Conservation (phyloP, 1,284 basidiomycete genomes). For the Psilocybe mexicana region DNA sequence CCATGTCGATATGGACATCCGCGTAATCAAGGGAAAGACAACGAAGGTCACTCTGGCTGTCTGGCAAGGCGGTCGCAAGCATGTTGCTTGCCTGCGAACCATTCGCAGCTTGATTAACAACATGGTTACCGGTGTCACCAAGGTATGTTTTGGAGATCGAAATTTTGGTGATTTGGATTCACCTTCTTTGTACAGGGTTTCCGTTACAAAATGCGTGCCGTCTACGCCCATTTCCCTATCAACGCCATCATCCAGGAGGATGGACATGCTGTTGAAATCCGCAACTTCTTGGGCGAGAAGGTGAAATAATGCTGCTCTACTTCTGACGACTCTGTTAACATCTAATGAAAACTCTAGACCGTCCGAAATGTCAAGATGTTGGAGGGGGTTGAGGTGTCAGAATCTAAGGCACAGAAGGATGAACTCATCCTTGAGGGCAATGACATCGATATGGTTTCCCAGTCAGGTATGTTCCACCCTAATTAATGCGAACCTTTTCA, state of each 20-base stretch:
- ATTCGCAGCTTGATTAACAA: slow-evolving; percentile 95
- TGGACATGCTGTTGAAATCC: slow-evolving; percentile 87
- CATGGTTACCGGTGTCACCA: slow-evolving; percentile 97
- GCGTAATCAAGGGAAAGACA: slow-evolving; percentile 72
- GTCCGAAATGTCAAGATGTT: slow-evolving; percentile 94
- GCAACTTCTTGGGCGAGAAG: slow-evolving; percentile 98
- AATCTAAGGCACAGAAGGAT: slow-evolving; percentile 97
- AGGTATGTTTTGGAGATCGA: slow-evolving; percentile 48
- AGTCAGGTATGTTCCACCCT: slow-evolving; percentile 65
- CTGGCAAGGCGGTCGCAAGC: slow-evolving; percentile 98
- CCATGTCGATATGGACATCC: slow-evolving; percentile 97
- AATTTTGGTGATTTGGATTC: background rate
- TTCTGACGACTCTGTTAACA: background rate
- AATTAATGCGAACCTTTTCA: background rate
- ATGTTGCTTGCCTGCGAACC: slow-evolving; percentile 96
- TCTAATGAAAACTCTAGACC: slow-evolving; percentile 47
- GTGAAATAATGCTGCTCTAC: slow-evolving; percentile 37
- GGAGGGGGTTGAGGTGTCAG: slow-evolving; percentile 82
- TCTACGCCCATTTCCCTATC: slow-evolving; percentile 99
- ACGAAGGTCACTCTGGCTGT: slow-evolving; percentile 90
- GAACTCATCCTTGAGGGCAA: slow-evolving; percentile 93
- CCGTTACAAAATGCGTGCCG: slow-evolving; percentile 99
- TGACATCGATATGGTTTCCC: slow-evolving; percentile 94
- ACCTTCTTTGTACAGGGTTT: slow-evolving; percentile 66
- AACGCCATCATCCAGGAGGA: slow-evolving; percentile 94